These are phyloP conservation scores for Podosphaera fusca DNA, from an alignment of 2,329 filamentous ascomycete genomes.

Conservation along the genomic window DNA sequence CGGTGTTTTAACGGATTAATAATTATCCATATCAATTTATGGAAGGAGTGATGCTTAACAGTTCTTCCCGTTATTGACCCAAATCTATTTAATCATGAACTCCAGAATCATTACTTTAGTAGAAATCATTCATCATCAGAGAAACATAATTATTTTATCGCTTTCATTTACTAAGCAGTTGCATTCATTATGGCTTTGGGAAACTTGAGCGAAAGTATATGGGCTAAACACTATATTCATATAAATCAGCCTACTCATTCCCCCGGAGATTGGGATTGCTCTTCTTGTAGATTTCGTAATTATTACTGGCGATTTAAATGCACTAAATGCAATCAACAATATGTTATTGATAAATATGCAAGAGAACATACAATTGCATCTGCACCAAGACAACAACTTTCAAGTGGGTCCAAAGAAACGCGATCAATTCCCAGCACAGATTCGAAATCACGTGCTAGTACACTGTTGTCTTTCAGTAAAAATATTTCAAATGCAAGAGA, in stretches of 20 bases:
- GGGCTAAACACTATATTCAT: background rate
- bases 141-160: too few relatives aligned
- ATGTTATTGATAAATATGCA: background rate
- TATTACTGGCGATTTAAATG: background rate
- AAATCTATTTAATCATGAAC: too few relatives aligned
- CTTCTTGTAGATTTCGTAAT: background rate
- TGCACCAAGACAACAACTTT: background rate
- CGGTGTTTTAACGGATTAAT: too few relatives aligned
- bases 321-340: background rate
- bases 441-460: background rate
- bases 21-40: too few relatives aligned
- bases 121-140: too few relatives aligned
- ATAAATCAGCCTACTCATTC: background rate
- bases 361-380: background rate
- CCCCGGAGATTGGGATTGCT: background rate
- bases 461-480: too few relatives aligned
- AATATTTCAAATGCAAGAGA: background rate
- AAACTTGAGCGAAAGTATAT: background rate
- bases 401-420: background rate
- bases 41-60: too few relatives aligned
- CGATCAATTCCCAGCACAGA: too few relatives aligned
- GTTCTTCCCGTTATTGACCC: too few relatives aligned
- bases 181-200: constrained; percentile 9
- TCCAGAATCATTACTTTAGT: too few relatives aligned
- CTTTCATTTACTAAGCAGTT: too few relatives aligned